phyloP scores from a whole-genome alignment of 1,284 basidiomycete genomes.

The Fistulinella staudtii region DNA sequence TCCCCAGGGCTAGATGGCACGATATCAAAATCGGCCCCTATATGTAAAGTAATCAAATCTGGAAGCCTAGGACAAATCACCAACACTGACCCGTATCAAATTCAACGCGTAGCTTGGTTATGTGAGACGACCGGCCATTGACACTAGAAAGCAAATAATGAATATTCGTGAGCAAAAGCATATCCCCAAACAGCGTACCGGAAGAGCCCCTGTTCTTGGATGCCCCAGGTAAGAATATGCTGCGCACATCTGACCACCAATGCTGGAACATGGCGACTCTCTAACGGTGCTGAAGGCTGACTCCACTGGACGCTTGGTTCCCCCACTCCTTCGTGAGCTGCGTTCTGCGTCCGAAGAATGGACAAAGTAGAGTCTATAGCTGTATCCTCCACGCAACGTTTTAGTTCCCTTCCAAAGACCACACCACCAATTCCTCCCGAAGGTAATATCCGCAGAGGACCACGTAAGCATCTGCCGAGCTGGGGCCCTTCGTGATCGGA shows the following conservation, averaged over 20 bases:
- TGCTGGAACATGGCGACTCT: constrained; percentile 61
- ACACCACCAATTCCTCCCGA: constrained; percentile 43
- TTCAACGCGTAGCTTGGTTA: constrained; percentile 68
- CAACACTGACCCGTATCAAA: constrained; percentile 72
- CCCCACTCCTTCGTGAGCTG: constrained; percentile 19
- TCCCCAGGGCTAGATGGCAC: constrained; percentile 72
- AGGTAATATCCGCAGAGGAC: constrained; percentile 40
- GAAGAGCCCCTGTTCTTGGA: constrained; percentile 82
- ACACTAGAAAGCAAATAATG: constrained; percentile 44
- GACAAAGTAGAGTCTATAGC: constrained; percentile 35
- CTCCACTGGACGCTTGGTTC: constrained; percentile 18
- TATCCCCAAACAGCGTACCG: constrained; percentile 45
- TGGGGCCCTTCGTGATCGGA: constrained; percentile 57
- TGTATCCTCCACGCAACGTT: constrained; percentile 57
- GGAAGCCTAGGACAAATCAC: neutral
- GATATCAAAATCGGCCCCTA: constrained; percentile 83
- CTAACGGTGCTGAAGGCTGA: constrained; percentile 38
- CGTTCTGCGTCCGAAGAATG: constrained; percentile 18
- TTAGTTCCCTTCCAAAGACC: constrained; percentile 63
- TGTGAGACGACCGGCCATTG: constrained; percentile 71
- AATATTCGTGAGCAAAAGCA: constrained; percentile 2
- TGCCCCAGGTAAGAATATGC: constrained; percentile 74
- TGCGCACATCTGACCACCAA: constrained; percentile 75
- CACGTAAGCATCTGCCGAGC: constrained; percentile 54
- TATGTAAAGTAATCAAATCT: constrained; percentile 13